Percentiles rank a stretch among this genome's conserved stretches.
These are phyloP conservation scores for Suillus plorans DNA, from an alignment of 768 basidiomycete species.

Conservation along the genomic window DNA sequence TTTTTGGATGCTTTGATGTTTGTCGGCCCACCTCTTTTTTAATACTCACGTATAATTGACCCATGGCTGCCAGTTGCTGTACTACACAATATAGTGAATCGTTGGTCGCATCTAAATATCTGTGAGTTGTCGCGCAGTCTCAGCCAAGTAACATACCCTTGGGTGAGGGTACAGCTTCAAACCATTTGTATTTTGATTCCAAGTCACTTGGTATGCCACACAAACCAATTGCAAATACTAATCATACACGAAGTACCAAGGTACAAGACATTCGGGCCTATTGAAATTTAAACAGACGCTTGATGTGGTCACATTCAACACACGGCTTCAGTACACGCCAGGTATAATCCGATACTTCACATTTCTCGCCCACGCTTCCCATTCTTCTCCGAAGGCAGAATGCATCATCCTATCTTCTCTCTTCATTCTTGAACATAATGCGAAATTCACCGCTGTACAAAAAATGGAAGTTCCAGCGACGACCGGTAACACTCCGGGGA, in stretches of 20 bases:
- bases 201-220: background rate
- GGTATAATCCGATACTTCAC: slow-evolving; percentile 35
- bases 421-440: background rate
- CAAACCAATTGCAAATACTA: background rate
- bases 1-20: background rate
- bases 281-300: background rate
- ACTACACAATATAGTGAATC: background rate
- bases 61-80: background rate
- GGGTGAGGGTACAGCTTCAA: background rate
- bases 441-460: background rate
- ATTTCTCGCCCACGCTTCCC: slow-evolving; percentile 31
- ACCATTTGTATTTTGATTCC: background rate
- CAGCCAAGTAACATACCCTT: background rate
- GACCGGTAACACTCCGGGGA: background rate
- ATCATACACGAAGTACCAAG: slow-evolving; percentile 21
- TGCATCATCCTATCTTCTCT: slow-evolving; percentile 32
- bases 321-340: slow-evolving; percentile 23
- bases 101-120: background rate
- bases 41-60: background rate
- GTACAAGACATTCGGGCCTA: background rate
- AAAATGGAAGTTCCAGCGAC: background rate
- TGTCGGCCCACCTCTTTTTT: background rate
- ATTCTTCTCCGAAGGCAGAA: slow-evolving; percentile 31
- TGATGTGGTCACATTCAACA: background rate
- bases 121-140: background rate